Evolutionary conservation across 495 filamentous ascomycete genomes (phyloP), one percentile per base, ranked within the genome.

Genomic region (Pyrenopolyporus hunteri): DNA sequence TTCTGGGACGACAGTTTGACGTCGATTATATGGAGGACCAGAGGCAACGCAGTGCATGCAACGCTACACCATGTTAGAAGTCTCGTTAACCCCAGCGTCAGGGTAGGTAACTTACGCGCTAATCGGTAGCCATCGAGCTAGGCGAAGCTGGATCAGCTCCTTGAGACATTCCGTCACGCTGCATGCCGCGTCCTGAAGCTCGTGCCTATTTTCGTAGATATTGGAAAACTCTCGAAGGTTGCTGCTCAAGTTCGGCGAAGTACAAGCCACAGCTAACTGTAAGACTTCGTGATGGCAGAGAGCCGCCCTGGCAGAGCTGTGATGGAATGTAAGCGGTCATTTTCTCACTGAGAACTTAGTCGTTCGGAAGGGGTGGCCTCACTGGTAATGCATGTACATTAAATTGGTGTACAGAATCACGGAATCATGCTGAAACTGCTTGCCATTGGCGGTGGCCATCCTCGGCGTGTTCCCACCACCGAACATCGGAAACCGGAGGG

Each of bases 371-470:
- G 26, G 10, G 1, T 4, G n/a, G 2, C 37, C 76, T 63, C 70
- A 82, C 79, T 78, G 72, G 51, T 80, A 82, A 37, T 78, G 80
- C 77, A 81, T 82, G 39, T 76, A 78, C 43, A 79, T 79, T 39
- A 80, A 55, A 26, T 78, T 78, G 5, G 71, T 74, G 45, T 80
- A 75, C 11, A 74, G 33, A 9, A 70, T 67, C 16, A 77, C 69
- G 4, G 75, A 73, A 25, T 79, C 73, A 44, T 67, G 68, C 22
- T 69, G 63, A 31, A 46, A 56, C 26, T 63, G 62, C 10, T 70
- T 59, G 22, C 40, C 45, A 25, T 61, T 55, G 20, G 54, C 40
- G 31, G 59, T 57, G 22, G 37, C 39, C 59, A 59, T 64, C 48
- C 59, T 59, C 25, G 63, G 56, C 4, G 59, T 48, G 14, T 19